Percentiles rank a stretch among this genome's conserved stretches.
Evolutionary conservation across 352 stramenopile genomes (phyloP).

Genomic region (Phytopythium oedochilum): DNA sequence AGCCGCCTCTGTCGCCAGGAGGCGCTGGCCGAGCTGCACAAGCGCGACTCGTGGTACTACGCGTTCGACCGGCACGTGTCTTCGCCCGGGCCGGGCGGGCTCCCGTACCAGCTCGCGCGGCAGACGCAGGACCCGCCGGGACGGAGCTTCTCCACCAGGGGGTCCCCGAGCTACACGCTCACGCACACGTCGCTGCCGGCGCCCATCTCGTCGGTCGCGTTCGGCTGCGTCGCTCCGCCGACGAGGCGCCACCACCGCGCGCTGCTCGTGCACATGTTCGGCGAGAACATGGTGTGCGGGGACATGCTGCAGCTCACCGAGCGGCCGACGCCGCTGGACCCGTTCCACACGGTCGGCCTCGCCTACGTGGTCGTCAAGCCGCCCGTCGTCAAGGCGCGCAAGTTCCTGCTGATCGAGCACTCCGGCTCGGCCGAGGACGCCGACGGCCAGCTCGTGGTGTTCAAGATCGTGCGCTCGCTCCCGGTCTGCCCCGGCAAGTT

Average conservation of each 20-base stretch:
- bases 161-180: slow-evolving; percentile 23
- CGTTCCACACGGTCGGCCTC: background rate
- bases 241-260: slow-evolving; percentile 29
- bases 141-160: slow-evolving; percentile 18
- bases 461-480: background rate
- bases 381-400: background rate
- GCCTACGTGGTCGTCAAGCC: background rate
- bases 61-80: slow-evolving; percentile 22
- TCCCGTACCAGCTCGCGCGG: slow-evolving; percentile 27
- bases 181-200: slow-evolving; percentile 24
- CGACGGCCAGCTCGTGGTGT: background rate
- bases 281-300: slow-evolving; percentile 39
- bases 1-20: slow-evolving; percentile 22
- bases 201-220: slow-evolving; percentile 29
- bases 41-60: slow-evolving; percentile 43
- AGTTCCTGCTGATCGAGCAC: background rate
- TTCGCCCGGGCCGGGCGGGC: background rate
- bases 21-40: slow-evolving; percentile 18
- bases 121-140: slow-evolving; percentile 20
- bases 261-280: slow-evolving; percentile 35
- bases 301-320: slow-evolving; percentile 11
- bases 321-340: slow-evolving; percentile 6
- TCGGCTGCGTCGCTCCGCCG: slow-evolving; percentile 19
- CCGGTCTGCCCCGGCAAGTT: slow-evolving; percentile 14
- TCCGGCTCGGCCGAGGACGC: background rate